Percentiles rank a stretch among this genome's conserved stretches.
Evolutionary conservation across 2,329 filamentous ascomycete species (phyloP).

Genomic region (Trichoderma sp.): DNA sequence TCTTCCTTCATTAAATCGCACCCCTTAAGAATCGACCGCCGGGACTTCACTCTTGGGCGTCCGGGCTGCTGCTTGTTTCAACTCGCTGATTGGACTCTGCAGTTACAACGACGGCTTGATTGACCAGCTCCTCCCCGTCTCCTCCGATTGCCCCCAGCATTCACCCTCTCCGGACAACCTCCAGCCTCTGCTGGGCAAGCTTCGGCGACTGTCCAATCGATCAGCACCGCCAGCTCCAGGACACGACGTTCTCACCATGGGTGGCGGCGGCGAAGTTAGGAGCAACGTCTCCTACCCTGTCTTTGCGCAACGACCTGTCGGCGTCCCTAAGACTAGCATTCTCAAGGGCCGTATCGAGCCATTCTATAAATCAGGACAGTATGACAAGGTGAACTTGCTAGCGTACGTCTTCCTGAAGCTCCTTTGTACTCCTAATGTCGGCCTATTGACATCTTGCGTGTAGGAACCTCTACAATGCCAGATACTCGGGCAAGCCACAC

Average conservation of each 20-base stretch:
- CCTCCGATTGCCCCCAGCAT: constrained; percentile 28
- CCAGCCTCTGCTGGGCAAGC: constrained; percentile 25
- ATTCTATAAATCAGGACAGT: constrained; percentile 79
- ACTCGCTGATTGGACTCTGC: constrained; percentile 24
- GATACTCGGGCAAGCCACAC: constrained; percentile 63
- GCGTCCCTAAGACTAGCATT: constrained; percentile 79
- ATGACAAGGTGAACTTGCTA: constrained; percentile 69
- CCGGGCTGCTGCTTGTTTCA: constrained; percentile 21
- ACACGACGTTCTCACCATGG: constrained; percentile 44
- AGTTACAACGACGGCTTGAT: constrained; percentile 25
- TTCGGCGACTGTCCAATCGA: constrained; percentile 35
- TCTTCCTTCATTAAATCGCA: neutral
- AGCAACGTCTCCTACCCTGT: constrained; percentile 51
- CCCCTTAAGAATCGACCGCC: neutral
- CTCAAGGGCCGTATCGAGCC: constrained; percentile 79
- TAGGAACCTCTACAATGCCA: constrained; percentile 41
- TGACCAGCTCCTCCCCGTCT: constrained; percentile 25
- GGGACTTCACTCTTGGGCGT: neutral
- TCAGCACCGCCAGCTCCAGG: constrained; percentile 38
- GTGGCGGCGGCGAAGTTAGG: constrained; percentile 47
- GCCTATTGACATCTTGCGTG: constrained; percentile 20
- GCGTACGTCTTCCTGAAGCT: constrained; percentile 50
- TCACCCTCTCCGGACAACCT: constrained; percentile 24
- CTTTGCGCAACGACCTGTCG: constrained; percentile 54
- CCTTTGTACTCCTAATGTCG: neutral